Conservation (phyloP, 1,284 basidiomycete species). For the Trametes polyzona region DNA sequence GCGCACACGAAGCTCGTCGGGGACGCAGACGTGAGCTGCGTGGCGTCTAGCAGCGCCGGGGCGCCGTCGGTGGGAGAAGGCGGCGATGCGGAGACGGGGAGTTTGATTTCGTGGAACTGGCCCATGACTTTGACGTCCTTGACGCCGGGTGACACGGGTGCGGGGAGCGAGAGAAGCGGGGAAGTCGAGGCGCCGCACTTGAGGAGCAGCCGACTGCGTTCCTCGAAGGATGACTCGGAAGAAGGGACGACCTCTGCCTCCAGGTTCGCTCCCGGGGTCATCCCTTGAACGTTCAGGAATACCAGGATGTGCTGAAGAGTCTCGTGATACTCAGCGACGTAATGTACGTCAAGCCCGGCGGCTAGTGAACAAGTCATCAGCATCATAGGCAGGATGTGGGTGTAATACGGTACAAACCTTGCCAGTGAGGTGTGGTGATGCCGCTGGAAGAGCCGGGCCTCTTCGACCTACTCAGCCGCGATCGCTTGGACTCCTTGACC, state of each 20-base stretch:
- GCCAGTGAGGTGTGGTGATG: conserved; percentile 20
- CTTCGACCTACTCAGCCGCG: conserved; percentile 27
- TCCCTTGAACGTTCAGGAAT: conserved; percentile 58
- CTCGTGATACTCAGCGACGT: conserved; percentile 86
- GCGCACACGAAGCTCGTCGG: conserved; percentile 72
- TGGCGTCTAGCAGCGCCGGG: conserved; percentile 65
- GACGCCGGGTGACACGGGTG: conserved; percentile 60
- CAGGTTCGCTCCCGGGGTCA: conserved; percentile 50
- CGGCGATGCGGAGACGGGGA: conserved; percentile 37
- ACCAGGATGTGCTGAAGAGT: conserved; percentile 76
- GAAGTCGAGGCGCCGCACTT: conserved; percentile 61
- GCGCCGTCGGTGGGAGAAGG: conserved; percentile 21
- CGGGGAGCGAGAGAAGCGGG: conserved; percentile 67
- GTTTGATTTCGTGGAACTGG: conserved; percentile 67
- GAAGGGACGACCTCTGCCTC: conserved; percentile 65
- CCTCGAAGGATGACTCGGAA: conserved; percentile 35
- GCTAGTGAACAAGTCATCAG: not conserved
- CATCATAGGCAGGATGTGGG: not conserved
- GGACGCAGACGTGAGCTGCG: conserved; percentile 54
- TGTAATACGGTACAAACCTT: conserved; percentile 19
- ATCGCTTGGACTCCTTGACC: conserved; percentile 14
- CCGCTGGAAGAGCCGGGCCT: conserved; percentile 36
- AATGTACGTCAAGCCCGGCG: conserved; percentile 57
- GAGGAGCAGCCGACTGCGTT: conserved; percentile 55
- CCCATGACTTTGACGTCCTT: conserved; percentile 52